Conservation (phyloP, 805 yeast species). For the Yarrowia sp. region DNA sequence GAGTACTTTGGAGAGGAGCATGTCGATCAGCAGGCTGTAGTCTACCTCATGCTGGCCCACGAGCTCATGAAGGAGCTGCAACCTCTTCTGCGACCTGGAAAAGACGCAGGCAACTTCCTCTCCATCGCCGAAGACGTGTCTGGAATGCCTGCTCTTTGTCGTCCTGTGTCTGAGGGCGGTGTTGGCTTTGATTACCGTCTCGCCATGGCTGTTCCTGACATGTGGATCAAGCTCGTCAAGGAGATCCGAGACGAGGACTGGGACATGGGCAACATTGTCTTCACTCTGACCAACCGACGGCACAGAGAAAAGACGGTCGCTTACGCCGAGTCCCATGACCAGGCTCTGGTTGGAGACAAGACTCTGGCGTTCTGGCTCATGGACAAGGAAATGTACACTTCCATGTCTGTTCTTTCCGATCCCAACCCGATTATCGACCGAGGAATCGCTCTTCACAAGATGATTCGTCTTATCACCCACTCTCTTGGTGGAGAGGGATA, state of each 20-base stretch:
- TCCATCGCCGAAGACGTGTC: conserved; percentile 96
- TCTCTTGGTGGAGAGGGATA: conserved; percentile 97
- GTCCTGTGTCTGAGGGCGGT: conserved; percentile 78
- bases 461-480: conserved; percentile 87
- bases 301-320: conserved; percentile 88
- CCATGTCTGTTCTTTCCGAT: conserved; percentile 81
- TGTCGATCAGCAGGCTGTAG: conserved; percentile 87
- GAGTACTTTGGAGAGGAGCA: conserved; percentile 77
- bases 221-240: conserved; percentile 96
- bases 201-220: conserved; percentile 97
- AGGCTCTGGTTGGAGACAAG: conserved; percentile 96
- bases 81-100: conserved; percentile 43
- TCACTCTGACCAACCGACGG: conserved; percentile 86
- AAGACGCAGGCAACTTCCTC: conserved; percentile 54
- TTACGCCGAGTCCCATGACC: conserved; percentile 95
- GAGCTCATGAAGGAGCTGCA: conserved; percentile 65
- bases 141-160: conserved; percentile 95
- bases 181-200: conserved; percentile 92
- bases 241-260: conserved; percentile 87
- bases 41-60: conserved; percentile 91
- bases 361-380: conserved; percentile 96
- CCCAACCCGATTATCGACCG: conserved; percentile 82
- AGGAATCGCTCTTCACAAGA: conserved; percentile 87
- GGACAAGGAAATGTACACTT: conserved; percentile 98
- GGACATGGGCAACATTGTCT: conserved; percentile 82